Evolutionary conservation across 1,284 basidiomycete species (phyloP), one percentile per base, ranked within the genome.

Genomic region (Puccinia hordei): DNA sequence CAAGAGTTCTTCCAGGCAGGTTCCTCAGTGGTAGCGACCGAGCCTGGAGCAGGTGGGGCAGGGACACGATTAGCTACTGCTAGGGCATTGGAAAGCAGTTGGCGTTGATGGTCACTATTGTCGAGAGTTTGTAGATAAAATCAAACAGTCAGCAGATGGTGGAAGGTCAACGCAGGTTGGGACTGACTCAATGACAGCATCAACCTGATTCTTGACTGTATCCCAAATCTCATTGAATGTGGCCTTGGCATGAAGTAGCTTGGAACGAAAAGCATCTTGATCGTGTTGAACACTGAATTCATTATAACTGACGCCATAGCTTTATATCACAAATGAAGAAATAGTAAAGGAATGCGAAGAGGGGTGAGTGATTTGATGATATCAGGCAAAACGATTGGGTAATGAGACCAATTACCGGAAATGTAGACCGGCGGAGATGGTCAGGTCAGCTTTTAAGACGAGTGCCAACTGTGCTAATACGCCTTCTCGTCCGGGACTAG

Each of bases 1-100:
- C 96, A 99, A 84, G 92, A 94, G 86, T 95, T 98, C 87, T 94
- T 98, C 96, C 95, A 98, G 0, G 92, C 90, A 4, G 92, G 90
- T 83, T 95, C 94, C 85, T 95, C 94, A 88, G 88, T 88, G 4
- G 88, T 86, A 5, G 88, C 88, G 57, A 89, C 90, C 19, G 88
- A 87, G 4, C 89, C 88, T 0, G 86, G 85, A 3, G 87, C 84
- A 57, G 90, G 89, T 0, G 89, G 85, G 3, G 90, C 87, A 8
- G 93, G 93, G 19, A 95, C 87, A 61, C 92, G 89, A 83, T 93
- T 92, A 69, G 94, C 89, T 44, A 97, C 93, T 15, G 90, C 90
- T 49, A 98, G 87, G 0, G 93, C 93, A 87, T 98, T 97, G 86
- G 94, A 91, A 59, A 99, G 88, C 17, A 98, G 88, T 59, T 93